Evolutionary conservation across 2,329 filamentous ascomycete genomes (phyloP).

Genomic region (Cladosporium sp.): DNA sequence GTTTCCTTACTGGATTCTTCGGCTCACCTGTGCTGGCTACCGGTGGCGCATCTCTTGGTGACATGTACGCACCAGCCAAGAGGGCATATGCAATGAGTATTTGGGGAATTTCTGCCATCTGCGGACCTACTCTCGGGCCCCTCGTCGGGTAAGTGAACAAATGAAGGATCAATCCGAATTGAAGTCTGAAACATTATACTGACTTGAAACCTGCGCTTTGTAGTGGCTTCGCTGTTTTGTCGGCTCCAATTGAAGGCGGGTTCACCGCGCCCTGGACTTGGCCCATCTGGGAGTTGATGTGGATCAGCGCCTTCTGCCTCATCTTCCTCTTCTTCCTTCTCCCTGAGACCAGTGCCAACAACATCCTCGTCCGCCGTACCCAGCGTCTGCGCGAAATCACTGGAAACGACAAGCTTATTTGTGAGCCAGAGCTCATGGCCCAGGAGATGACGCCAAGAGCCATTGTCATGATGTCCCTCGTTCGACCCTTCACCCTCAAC

Average conservation of each 20-base stretch:
- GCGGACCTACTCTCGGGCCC: slow-evolving; percentile 42
- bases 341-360: slow-evolving; percentile 39
- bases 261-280: slow-evolving; percentile 33
- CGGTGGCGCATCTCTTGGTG: slow-evolving; percentile 44
- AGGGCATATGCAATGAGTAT: slow-evolving; percentile 40
- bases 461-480: slow-evolving; percentile 40
- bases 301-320: slow-evolving; percentile 38
- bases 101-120: slow-evolving; percentile 40
- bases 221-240: slow-evolving; percentile 37
- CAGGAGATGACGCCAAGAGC: slow-evolving; percentile 38
- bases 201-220: neutral
- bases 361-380: slow-evolving; percentile 42
- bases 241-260: slow-evolving; percentile 23
- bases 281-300: slow-evolving; percentile 41
- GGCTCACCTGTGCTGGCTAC: slow-evolving; percentile 47
- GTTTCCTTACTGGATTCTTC: slow-evolving; percentile 53
- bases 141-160: slow-evolving; percentile 30
- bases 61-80: slow-evolving; percentile 41
- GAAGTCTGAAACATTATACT: neutral
- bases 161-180: neutral
- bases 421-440: slow-evolving; percentile 39
- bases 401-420: slow-evolving; percentile 38
- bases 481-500: slow-evolving; percentile 44
- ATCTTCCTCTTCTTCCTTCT: slow-evolving; percentile 39
- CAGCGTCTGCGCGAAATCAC: slow-evolving; percentile 38